A percentile compares a stretch with the other conserved stretches of the same genome.
These are phyloP conservation scores for Herpetomonas samuelpessoai DNA, from an alignment of 208 protist species.

Conservation along the genomic window DNA sequence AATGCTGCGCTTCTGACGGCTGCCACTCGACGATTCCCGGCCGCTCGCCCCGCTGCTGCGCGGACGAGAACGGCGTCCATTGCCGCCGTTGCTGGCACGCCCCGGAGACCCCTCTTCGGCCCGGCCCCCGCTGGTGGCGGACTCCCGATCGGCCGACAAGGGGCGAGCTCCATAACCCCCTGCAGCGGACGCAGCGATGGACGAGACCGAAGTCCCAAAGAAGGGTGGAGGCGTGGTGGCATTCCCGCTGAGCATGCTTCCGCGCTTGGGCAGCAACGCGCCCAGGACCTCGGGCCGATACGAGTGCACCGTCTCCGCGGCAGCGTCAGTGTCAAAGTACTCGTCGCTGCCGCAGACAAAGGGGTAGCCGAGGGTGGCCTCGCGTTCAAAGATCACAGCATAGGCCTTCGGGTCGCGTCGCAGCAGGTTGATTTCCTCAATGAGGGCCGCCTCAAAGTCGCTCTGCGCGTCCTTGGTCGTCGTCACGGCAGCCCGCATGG, in stretches of 20 bases:
- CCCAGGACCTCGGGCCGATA: neutral
- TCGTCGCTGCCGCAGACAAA: constrained; percentile 54
- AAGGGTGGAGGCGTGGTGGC: too few relatives aligned
- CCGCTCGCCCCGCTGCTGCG: neutral
- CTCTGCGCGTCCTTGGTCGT: constrained; percentile 55
- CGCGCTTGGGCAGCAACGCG: neutral
- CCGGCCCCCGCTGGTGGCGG: constrained; percentile 13
- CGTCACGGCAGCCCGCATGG: constrained; percentile 50
- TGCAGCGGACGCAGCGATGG: too few relatives aligned
- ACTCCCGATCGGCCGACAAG: constrained; percentile 7
- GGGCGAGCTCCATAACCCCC: neutral
- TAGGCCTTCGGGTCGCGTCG: constrained; percentile 59
- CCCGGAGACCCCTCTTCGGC: constrained; percentile 3
- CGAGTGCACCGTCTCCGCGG: constrained; percentile 10
- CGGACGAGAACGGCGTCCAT: too few relatives aligned
- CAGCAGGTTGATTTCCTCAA: constrained; percentile 70
- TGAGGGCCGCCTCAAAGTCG: constrained; percentile 47
- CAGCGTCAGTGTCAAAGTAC: constrained; percentile 36
- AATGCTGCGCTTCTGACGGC: neutral
- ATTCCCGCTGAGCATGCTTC: constrained; percentile 7
- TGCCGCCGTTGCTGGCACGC: neutral
- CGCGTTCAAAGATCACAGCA: constrained; percentile 44
- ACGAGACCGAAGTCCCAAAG: too few relatives aligned
- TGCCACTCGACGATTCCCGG: too few relatives aligned
- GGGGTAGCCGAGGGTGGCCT: constrained; percentile 63